Conservation (phyloP, 768 basidiomycete species). For the Dentipellis fragilis region DNA sequence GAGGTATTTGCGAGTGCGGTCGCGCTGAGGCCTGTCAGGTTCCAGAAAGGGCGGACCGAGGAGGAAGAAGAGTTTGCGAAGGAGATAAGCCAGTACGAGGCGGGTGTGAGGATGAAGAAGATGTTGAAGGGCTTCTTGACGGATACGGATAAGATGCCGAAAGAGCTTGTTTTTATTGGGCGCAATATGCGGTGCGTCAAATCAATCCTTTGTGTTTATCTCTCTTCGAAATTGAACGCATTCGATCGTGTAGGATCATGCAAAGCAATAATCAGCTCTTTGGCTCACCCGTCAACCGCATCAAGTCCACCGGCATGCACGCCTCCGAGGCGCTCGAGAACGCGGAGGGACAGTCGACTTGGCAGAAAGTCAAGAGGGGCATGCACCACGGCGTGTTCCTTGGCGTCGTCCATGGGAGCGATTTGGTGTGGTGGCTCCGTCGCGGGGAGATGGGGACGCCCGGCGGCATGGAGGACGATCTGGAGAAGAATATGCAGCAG, state of each 20-base stretch:
- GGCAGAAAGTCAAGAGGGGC: slow-evolving; percentile 38
- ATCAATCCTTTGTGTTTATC: not conserved
- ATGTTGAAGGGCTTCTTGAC: slow-evolving; percentile 54
- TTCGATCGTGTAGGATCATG: slow-evolving; percentile 20
- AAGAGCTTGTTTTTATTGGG: slow-evolving; percentile 64
- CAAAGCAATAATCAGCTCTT: slow-evolving; percentile 69
- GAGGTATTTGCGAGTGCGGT: slow-evolving; percentile 69
- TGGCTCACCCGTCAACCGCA: slow-evolving; percentile 80
- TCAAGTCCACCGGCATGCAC: slow-evolving; percentile 82
- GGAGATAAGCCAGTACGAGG: slow-evolving; percentile 54
- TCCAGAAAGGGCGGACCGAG: slow-evolving; percentile 22
- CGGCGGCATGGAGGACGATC: slow-evolving; percentile 67
- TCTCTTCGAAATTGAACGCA: not conserved
- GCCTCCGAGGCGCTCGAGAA: slow-evolving; percentile 58
- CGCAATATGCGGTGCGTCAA: slow-evolving; percentile 57
- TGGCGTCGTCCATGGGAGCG: slow-evolving; percentile 53
- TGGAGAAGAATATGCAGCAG: slow-evolving; percentile 64
- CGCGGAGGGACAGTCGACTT: slow-evolving; percentile 30
- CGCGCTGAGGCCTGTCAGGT: slow-evolving; percentile 50
- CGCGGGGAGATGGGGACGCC: slow-evolving; percentile 33
- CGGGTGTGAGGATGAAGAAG: slow-evolving; percentile 57
- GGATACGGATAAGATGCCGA: slow-evolving; percentile 74
- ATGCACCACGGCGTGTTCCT: slow-evolving; percentile 56
- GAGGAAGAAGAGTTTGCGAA: slow-evolving; percentile 15
- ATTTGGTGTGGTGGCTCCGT: slow-evolving; percentile 35